Percentiles rank a stretch among this genome's conserved stretches.
phyloP scores from a whole-genome alignment of 306 rosid genomes.

The Macrotyloma uniflorum region DNA sequence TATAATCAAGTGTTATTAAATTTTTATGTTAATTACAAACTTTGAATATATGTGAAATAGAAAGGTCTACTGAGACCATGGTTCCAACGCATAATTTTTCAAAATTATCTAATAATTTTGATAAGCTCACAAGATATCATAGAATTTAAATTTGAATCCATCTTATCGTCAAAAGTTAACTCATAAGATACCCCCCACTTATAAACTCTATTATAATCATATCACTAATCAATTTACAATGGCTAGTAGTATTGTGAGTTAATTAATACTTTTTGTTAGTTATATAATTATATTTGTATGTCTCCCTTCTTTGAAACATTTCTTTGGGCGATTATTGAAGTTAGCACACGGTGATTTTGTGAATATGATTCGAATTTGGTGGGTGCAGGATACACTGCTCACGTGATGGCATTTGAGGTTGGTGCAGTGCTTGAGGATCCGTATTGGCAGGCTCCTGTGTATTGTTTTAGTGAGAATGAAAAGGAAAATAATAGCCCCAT shows the following conservation, averaged over 20 bases:
- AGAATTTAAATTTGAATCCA: not conserved
- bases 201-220: too few relatives aligned
- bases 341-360: not conserved
- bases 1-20: too few relatives aligned
- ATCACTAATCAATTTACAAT: too few relatives aligned
- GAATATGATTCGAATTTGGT: not conserved
- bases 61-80: too few relatives aligned
- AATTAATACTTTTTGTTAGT: not conserved
- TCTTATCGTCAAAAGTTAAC: not conserved
- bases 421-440: conserved; percentile 86
- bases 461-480: conserved; percentile 58
- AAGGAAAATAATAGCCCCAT: not conserved
- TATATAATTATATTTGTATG: not conserved
- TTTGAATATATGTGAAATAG: too few relatives aligned
- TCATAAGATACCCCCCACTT: too few relatives aligned
- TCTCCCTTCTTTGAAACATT: not conserved
- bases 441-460: conserved; percentile 84
- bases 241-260: not conserved
- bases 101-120: too few relatives aligned
- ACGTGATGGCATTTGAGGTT: conserved; percentile 94
- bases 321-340: not conserved
- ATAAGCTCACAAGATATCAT: not conserved
- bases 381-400: conserved; percentile 75
- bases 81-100: too few relatives aligned
- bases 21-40: too few relatives aligned